Conservation (phyloP, 352 stramenopile species). For the Peronospora belbahrii region DNA sequence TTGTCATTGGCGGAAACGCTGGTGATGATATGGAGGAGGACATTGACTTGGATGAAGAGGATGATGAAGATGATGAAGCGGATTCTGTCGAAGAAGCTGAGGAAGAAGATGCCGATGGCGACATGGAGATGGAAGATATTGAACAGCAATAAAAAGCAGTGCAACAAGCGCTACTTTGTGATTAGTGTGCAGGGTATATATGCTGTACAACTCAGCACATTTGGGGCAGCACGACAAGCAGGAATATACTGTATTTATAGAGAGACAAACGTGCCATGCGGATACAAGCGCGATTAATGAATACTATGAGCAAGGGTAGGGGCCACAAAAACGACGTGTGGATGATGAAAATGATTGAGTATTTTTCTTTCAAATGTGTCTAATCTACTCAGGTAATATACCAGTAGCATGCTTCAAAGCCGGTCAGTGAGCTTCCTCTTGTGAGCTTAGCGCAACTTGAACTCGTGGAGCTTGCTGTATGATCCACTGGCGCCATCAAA, state of each 20-base stretch:
- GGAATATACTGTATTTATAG: constrained; percentile 66
- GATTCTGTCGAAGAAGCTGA: constrained; percentile 63
- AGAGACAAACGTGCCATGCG: constrained; percentile 22
- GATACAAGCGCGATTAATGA: constrained; percentile 4
- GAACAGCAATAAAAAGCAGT: constrained; percentile 24
- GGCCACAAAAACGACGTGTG: neutral
- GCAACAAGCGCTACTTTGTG: constrained; percentile 1
- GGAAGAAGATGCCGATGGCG: constrained; percentile 65
- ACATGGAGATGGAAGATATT: constrained; percentile 62
- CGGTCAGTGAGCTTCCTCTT: neutral
- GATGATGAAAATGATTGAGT: constrained; percentile 24
- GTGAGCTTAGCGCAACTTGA: constrained; percentile 67
- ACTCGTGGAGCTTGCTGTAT: constrained; percentile 61
- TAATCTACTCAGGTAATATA: constrained; percentile 26
- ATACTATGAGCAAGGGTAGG: neutral
- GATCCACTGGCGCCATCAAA: constrained; percentile 66
- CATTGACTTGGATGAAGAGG: constrained; percentile 62
- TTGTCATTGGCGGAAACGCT: constrained; percentile 67
- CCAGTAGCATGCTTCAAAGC: constrained; percentile 2
- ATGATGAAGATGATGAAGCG: constrained; percentile 54
- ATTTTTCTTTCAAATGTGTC: constrained; percentile 28
- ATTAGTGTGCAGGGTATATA: constrained; percentile 5
- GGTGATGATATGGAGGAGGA: constrained; percentile 56
- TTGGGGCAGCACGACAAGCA: constrained; percentile 7
- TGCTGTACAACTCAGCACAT: neutral